Evolutionary conservation across 1,284 basidiomycete genomes (phyloP).

Genomic region (Rugosomyces carneus): DNA sequence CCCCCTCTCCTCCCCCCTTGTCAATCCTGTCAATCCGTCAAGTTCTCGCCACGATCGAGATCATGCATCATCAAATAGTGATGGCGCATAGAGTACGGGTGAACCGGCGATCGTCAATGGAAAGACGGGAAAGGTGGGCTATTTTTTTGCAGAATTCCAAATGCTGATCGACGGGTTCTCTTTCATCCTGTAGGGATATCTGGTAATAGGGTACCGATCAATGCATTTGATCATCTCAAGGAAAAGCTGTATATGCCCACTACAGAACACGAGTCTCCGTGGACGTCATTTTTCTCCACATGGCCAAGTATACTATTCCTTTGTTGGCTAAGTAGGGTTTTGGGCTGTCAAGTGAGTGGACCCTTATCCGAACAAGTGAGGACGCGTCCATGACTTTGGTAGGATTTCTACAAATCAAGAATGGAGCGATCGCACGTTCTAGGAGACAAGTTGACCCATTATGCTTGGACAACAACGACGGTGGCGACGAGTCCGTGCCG

Average conservation of each 20-base stretch:
- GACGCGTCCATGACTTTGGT: conserved; percentile 57
- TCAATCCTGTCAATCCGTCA: conserved; percentile 55
- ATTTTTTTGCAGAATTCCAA: too few relatives aligned
- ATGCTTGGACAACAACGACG: conserved; percentile 54
- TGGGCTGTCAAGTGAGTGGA: conserved; percentile 58
- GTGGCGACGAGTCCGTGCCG: conserved; percentile 57
- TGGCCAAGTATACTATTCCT: conserved; percentile 63
- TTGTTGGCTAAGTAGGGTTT: conserved; percentile 49
- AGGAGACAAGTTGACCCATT: conserved; percentile 25
- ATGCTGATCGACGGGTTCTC: background rate
- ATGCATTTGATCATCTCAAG: background rate
- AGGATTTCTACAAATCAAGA: conserved; percentile 9
- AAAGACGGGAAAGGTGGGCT: conserved; percentile 54
- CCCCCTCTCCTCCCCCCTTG: conserved; percentile 22
- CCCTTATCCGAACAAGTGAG: conserved; percentile 58
- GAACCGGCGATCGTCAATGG: conserved; percentile 58
- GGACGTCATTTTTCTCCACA: conserved; percentile 65
- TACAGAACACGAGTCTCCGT: conserved; percentile 58
- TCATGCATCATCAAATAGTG: conserved; percentile 45
- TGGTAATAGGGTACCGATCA: conserved; percentile 48
- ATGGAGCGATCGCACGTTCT: background rate
- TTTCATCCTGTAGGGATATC: conserved; percentile 48
- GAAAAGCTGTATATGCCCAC: background rate
- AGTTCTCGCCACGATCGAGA: conserved; percentile 52
- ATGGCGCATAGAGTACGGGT: conserved; percentile 47